Conservation (phyloP, 352 stramenopile species). For the Aphanomyces invadans region DNA sequence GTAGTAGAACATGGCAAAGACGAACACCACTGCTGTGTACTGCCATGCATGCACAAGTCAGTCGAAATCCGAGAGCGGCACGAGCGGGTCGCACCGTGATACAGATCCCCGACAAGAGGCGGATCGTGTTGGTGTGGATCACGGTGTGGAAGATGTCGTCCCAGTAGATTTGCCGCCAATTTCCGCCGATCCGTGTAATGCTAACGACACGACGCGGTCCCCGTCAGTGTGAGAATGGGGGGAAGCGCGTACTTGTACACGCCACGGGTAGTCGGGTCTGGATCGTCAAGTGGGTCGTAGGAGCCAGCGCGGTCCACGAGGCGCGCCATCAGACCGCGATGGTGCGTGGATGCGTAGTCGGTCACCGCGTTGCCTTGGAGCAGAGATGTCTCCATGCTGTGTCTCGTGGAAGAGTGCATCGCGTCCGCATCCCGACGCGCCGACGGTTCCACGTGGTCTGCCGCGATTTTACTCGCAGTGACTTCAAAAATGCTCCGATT, state of each 20-base stretch:
- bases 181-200: conserved; percentile 55
- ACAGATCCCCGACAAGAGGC: conserved; percentile 75
- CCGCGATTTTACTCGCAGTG: neutral
- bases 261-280: neutral
- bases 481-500: neutral
- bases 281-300: neutral
- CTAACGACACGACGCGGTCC: conserved; percentile 26
- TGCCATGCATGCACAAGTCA: conserved; percentile 29
- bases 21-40: conserved; percentile 74
- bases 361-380: neutral
- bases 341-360: neutral
- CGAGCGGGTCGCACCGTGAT: conserved; percentile 49
- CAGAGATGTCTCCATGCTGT: neutral
- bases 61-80: no score
- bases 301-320: conserved; percentile 4
- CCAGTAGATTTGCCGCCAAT: conserved; percentile 82
- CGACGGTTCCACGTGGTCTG: neutral
- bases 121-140: conserved; percentile 77
- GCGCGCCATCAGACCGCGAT: neutral
- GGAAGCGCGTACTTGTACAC: conserved; percentile 21
- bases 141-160: conserved; percentile 82
- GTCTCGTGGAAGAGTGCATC: no score
- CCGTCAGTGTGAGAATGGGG: neutral
- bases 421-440: no score
- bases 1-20: conserved; percentile 69